phyloP scores from a whole-genome alignment of 176 grass and related monocot species.

The Aegilops tauschii region DNA sequence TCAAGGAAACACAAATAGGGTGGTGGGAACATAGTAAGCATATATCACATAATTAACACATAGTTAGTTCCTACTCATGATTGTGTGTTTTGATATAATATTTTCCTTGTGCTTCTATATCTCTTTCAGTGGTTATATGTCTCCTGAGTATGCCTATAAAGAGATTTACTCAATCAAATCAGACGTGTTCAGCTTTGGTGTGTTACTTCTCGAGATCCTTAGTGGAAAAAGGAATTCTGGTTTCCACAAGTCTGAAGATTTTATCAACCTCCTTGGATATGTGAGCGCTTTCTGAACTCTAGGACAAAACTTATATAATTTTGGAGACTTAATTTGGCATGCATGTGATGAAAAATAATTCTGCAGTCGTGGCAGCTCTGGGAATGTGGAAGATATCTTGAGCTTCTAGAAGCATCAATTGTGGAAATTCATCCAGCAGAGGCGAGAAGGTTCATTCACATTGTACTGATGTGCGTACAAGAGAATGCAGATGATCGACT shows the following conservation, averaged over 20 bases:
- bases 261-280: constrained; percentile 38
- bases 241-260: not conserved
- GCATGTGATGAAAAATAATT: not conserved
- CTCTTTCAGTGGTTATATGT: constrained; percentile 13
- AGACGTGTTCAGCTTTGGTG: constrained; percentile 43
- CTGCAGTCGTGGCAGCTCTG: constrained; percentile 31
- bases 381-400: constrained; percentile 4
- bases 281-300: not conserved
- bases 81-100: no score
- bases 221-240: constrained; percentile 26
- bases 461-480: constrained; percentile 34
- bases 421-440: not conserved
- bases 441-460: constrained; percentile 11
- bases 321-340: no score
- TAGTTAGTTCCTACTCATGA: no score
- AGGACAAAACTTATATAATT: no score
- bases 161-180: constrained; percentile 42
- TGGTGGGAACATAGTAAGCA: constrained; percentile 40
- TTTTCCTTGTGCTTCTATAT: not conserved
- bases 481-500: constrained; percentile 25
- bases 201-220: constrained; percentile 42
- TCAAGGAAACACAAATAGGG: constrained; percentile 28
- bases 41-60: no score
- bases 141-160: constrained; percentile 34
- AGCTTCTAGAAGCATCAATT: constrained; percentile 11